Percentiles rank a stretch among this genome's conserved stretches.
These are phyloP conservation scores for Blastomyces parvus DNA, from an alignment of 2,329 filamentous ascomycete genomes.

Conservation along the genomic window DNA sequence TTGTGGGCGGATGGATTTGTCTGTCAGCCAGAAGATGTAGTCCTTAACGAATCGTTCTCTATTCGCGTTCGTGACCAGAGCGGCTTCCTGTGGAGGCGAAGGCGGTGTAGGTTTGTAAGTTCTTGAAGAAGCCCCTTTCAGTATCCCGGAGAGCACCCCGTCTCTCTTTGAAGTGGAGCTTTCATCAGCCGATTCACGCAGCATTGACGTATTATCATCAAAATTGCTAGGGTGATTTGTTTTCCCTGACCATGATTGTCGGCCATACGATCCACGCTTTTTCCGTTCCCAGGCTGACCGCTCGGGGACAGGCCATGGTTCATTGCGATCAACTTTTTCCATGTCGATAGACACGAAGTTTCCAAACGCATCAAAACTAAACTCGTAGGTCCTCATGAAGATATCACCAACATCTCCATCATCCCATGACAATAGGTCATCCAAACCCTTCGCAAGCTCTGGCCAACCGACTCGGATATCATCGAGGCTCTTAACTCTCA, in stretches of 20 bases:
- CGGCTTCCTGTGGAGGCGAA: slow-evolving; percentile 37
- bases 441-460: slow-evolving; percentile 64
- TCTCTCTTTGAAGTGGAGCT: slow-evolving; percentile 1
- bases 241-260: slow-evolving; percentile 7
- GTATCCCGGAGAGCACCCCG: slow-evolving; percentile 15
- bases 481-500: slow-evolving; percentile 59
- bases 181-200: slow-evolving; percentile 10
- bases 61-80: slow-evolving; percentile 72
- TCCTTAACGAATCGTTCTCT: slow-evolving; percentile 68
- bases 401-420: slow-evolving; percentile 73
- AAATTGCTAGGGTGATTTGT: background rate
- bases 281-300: slow-evolving; percentile 13
- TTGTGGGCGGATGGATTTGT: slow-evolving; percentile 66
- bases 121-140: slow-evolving; percentile 22
- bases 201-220: slow-evolving; percentile 12
- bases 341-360: slow-evolving; percentile 47
- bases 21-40: slow-evolving; percentile 75
- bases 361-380: slow-evolving; percentile 57
- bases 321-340: slow-evolving; percentile 33
- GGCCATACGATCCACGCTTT: slow-evolving; percentile 6
- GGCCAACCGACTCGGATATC: slow-evolving; percentile 86
- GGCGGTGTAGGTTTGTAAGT: slow-evolving; percentile 21
- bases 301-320: slow-evolving; percentile 26
- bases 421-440: slow-evolving; percentile 64
- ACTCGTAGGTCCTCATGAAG: slow-evolving; percentile 78